Base-by-base conservation (phyloP, 768 basidiomycete genomes). In the Hysterangium stoloniferum region DNA sequence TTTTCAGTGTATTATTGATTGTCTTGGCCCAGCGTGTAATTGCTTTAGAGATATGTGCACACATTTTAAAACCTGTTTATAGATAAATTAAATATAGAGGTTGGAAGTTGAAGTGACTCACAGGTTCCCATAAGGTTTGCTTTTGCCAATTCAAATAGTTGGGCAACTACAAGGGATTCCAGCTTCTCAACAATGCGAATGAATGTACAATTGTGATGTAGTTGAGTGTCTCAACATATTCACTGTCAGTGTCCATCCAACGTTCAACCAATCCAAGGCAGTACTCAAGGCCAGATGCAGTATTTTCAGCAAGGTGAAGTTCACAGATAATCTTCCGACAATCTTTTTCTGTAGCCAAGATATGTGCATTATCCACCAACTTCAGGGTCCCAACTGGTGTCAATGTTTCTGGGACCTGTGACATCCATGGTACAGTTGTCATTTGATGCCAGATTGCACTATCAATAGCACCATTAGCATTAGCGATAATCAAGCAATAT, bases 21-120 rank as follows among this genome's bases (percentile, higher is more conserved):
- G 70, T 64, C 27, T 58, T 52, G 2, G 63, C 62, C 6, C 64
- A 53, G 6, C 44, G 46, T 43, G 62, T 57, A 1, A 70, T 52
- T 2, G 65, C 63, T 48, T 69, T 66, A 0, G 60, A 62, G 17
- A 72, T 68, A 44, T 66, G 58, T 9, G 60, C 57, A 2, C 62
- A 58, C 50, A 68, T 55, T 35, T 64, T 64, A 49, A 70, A 71
- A 0, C 64, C 70, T 71, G 45, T 7, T 6, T n/a, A 34, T 5
- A 43, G 4, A 20, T 13, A 32, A 8, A 6, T 4, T 45, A n/a
- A 41, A 43, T 24, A 13, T 15, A 41, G 40, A 45, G 34, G 7
- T 24, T 20, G n/a, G 24, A 32, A 15, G 13, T 13, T 20, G 33
- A 42, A 5, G 29, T n/a, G 9, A 40, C 57, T 13, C 45, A 62